Evolutionary conservation across 2,329 filamentous ascomycete species (phyloP).

Genomic region (Daldinia sp.): DNA sequence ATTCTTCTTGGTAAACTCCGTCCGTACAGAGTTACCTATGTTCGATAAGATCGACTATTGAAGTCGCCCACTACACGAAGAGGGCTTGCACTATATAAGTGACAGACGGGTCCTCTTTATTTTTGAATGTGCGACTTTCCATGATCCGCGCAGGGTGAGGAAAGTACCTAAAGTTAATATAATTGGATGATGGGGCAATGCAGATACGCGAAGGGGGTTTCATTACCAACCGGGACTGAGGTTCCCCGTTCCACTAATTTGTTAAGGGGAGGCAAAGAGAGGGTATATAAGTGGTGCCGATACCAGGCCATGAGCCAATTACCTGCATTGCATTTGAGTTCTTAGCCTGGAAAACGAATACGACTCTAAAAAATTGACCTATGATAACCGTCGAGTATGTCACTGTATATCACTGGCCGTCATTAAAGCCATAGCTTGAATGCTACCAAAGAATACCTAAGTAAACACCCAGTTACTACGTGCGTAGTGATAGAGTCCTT

Average conservation of each 20-base stretch:
- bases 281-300: slow-evolving; percentile 4
- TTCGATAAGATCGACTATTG: not conserved
- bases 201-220: slow-evolving; percentile 2
- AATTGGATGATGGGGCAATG: slow-evolving; percentile 4
- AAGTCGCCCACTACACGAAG: not conserved
- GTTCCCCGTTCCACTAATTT: slow-evolving; percentile 7
- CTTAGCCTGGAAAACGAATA: not conserved
- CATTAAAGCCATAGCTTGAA: not conserved
- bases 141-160: not conserved
- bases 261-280: not conserved
- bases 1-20: not conserved
- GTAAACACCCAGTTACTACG: not conserved
- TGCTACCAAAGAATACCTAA: too few species aligned
- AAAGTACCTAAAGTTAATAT: not conserved
- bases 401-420: not conserved
- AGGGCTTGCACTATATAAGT: not conserved
- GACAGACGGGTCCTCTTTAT: slow-evolving; percentile 3
- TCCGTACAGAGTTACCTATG: not conserved
- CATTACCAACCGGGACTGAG: slow-evolving; percentile 2
- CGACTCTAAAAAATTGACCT: not conserved
- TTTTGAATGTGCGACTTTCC: not conserved
- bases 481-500: not conserved
- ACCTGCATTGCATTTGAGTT: not conserved
- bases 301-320: not conserved
- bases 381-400: not conserved